Evolutionary conservation across 768 basidiomycete genomes (phyloP).

Genomic region (Tylopilus intermedius): DNA sequence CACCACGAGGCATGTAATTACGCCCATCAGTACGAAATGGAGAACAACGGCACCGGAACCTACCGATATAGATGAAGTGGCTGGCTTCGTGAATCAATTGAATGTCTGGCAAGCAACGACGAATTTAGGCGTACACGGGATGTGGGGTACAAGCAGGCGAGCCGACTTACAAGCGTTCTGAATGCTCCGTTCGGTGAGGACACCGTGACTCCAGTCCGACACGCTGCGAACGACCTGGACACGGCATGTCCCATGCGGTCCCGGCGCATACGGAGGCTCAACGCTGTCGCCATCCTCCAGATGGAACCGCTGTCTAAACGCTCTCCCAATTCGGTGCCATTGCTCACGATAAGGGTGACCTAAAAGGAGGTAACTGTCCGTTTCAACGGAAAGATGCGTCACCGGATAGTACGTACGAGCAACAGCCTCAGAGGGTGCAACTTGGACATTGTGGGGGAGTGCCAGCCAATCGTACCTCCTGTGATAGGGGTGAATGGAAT

Average conservation of each 20-base stretch:
- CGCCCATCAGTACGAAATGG: slow-evolving; percentile 8
- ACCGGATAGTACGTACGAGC: slow-evolving; percentile 37
- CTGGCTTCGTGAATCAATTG: slow-evolving; percentile 78
- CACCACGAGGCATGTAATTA: slow-evolving; percentile 11
- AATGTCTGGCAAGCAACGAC: slow-evolving; percentile 43
- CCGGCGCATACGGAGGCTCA: slow-evolving; percentile 35
- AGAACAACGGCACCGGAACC: slow-evolving; percentile 23
- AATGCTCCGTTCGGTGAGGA: slow-evolving; percentile 84
- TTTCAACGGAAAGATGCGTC: not conserved
- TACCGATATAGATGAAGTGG: slow-evolving; percentile 91
- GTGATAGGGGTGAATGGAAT: slow-evolving; percentile 6
- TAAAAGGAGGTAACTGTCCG: slow-evolving; percentile 11
- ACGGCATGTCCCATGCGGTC: slow-evolving; percentile 50
- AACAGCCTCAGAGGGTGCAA: slow-evolving; percentile 63
- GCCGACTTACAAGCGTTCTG: slow-evolving; percentile 80
- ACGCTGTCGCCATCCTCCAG: slow-evolving; percentile 38
- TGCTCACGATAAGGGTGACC: slow-evolving; percentile 64
- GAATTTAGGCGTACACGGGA: not conserved
- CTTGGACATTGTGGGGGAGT: slow-evolving; percentile 65
- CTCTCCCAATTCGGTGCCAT: slow-evolving; percentile 54
- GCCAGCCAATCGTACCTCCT: slow-evolving; percentile 67
- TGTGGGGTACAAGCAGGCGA: not conserved
- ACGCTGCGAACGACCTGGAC: slow-evolving; percentile 86
- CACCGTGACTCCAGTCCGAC: slow-evolving; percentile 92
- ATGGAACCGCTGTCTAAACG: slow-evolving; percentile 65